Evolutionary conservation across 2,329 filamentous ascomycete genomes (phyloP).

Genomic region (Zymoseptoria tritici): DNA sequence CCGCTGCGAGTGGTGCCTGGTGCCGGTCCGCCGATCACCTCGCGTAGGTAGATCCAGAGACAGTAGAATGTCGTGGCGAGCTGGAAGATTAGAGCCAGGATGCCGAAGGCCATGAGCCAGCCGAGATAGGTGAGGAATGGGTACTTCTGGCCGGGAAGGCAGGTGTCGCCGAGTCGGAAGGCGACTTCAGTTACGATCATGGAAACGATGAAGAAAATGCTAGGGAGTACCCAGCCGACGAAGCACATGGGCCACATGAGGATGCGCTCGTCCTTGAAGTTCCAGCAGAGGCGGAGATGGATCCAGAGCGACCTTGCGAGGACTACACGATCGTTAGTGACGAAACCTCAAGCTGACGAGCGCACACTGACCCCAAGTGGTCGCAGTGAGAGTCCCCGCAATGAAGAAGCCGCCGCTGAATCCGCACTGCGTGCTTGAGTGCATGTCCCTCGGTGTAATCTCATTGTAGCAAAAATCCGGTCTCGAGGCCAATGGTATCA

Average conservation of each 20-base stretch:
- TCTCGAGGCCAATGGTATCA: slow-evolving; percentile 67
- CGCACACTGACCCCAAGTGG: slow-evolving; percentile 58
- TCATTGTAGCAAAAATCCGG: slow-evolving; percentile 70
- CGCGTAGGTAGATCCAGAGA: slow-evolving; percentile 28
- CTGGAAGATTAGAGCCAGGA: slow-evolving; percentile 29
- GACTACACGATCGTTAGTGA: slow-evolving; percentile 22
- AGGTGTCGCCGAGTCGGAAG: slow-evolving; percentile 65
- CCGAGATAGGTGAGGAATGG: slow-evolving; percentile 32
- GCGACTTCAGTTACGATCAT: slow-evolving; percentile 30
- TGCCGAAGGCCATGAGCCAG: slow-evolving; percentile 32
- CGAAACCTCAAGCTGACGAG: neutral
- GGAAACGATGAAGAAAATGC: slow-evolving; percentile 38
- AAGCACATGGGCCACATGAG: slow-evolving; percentile 29
- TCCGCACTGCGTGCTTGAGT: slow-evolving; percentile 64
- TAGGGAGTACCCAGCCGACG: slow-evolving; percentile 25
- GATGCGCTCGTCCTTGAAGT: slow-evolving; percentile 24
- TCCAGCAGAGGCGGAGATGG: slow-evolving; percentile 34
- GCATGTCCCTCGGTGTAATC: slow-evolving; percentile 82
- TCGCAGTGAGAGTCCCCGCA: slow-evolving; percentile 70
- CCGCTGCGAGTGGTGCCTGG: neutral
- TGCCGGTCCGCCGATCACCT: slow-evolving; percentile 2
- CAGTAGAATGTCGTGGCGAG: slow-evolving; percentile 31
- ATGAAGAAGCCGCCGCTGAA: slow-evolving; percentile 72
- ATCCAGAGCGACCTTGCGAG: slow-evolving; percentile 46
- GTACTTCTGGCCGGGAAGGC: slow-evolving; percentile 66